Evolutionary conservation across 768 basidiomycete species (phyloP).

Genomic region (Kwoniella europaea): DNA sequence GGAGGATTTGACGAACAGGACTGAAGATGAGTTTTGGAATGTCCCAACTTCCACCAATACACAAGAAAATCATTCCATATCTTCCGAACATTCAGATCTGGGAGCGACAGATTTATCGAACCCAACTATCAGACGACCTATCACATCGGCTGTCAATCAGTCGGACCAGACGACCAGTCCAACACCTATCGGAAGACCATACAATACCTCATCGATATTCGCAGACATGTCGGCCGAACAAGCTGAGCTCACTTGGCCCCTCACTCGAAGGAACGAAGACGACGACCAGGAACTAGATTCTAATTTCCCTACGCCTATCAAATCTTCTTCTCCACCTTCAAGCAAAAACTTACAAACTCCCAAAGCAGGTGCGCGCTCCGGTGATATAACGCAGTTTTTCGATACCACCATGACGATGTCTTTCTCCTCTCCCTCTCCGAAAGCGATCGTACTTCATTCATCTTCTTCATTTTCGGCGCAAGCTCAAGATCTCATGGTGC

Average conservation of each 20-base stretch:
- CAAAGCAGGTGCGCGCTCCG: constrained; percentile 1
- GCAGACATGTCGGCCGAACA: constrained; percentile 55
- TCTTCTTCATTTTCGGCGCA: neutral
- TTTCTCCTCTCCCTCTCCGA: constrained; percentile 3
- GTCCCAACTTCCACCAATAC: neutral
- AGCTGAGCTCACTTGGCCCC: constrained; percentile 49
- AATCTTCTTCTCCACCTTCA: neutral
- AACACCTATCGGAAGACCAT: constrained; percentile 21
- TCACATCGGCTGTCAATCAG: neutral
- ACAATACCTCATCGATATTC: constrained; percentile 41
- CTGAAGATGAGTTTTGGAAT: constrained; percentile 19
- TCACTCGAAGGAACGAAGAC: constrained; percentile 24
- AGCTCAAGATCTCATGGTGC: constrained; percentile 25
- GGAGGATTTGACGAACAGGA: constrained; percentile 4
- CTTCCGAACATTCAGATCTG: constrained; percentile 11
- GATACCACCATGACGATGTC: constrained; percentile 39
- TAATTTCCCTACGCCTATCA: neutral
- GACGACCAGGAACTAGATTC: neutral
- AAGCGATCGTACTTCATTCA: constrained; percentile 15
- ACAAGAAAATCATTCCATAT: neutral
- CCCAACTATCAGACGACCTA: constrained; percentile 38
- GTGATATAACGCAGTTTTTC: constrained; percentile 46
- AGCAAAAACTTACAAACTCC: constrained; percentile 4
- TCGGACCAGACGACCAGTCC: constrained; percentile 10
- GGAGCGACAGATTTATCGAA: constrained; percentile 23